Base-by-base conservation (phyloP, 495 filamentous ascomycete genomes). In the Ascobolus immersus region DNA sequence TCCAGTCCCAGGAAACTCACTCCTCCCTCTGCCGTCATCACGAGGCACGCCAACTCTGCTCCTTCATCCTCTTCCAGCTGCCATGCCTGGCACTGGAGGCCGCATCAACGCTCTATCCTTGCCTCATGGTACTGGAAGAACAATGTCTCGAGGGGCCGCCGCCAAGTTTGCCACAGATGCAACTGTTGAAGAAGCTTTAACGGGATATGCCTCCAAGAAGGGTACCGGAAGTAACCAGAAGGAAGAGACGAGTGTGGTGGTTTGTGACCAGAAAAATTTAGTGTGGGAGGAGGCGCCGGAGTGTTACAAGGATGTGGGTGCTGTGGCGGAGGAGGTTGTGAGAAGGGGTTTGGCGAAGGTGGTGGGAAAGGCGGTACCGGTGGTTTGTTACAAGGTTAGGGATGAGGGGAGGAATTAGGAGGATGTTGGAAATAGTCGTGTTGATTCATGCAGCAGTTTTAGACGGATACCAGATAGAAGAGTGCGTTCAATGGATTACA, bases 231-330 rank as follows among this genome's bases (percentile, higher is more conserved):
- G 29, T 28, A 37, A 40, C 13, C 19, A 43, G 13, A 34, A 40
- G 6, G n/a, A n/a, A n/a, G 48, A 45, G 22, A 47, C 45, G 1
- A 53, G 51, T 11, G 55, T 52, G 44, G 46, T 55, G 4, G 32
- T 56, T 17, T 57, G 54, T 35, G 54, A 54, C 26, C 51, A 54
- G 17, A 48, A 50, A 31, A 46, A 52, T 13, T 33, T 56, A 4
- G 52, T 55, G 10, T 55, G 49, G 50, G 54, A 57, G 39, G 52
- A 57, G 38, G 52, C 52, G 11, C 38, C 39, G 5, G 55, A 57
- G 41, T 53, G 48, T 10, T 57, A 52, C 37, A 55, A 55, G 21
- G 43, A 53, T 38, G 45, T 57, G 6, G 47, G 45, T 34, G 28
- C 43, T 10, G 55, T 57, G 2, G 44, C 39, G 4, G 43, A 44